Base-by-base conservation (phyloP, 2,329 filamentous ascomycete genomes). In the Macrophomina tecta region DNA sequence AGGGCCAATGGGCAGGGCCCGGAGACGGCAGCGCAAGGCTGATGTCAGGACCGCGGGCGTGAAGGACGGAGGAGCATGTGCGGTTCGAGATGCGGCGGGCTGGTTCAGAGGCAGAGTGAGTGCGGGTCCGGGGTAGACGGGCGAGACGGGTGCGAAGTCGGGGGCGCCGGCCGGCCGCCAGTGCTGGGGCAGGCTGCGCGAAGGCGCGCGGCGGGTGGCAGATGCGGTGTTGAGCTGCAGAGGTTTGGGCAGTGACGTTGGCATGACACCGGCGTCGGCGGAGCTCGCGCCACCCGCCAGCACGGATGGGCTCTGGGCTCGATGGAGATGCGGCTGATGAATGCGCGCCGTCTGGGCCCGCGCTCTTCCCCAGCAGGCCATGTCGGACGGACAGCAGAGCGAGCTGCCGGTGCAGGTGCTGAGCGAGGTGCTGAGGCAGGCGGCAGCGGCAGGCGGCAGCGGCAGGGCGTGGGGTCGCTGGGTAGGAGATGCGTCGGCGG, bases 31-130 rank as follows among this genome's bases (percentile, higher is more conserved):
- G 51, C 16, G 30, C 51, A 48, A 34, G 32, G 52, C 32, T 48
- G 30, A 61, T 28, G 32, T n/a, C 42, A 38, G 34, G 9, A 49
- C 36, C 2, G 11, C 36, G 36, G 16, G 23, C 55, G 42, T 30
- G 58, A 62, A 61, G 56, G 42, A 61, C 48, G 28, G 56, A 34
- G 30, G 42, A 51, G 38, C 53, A 58, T 45, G 11, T n/a, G 18
- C 36, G 53, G 16, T 18, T 36, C 28, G 30, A 48, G 56, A 61
- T 16, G 7, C 6, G 14, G 34, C 40, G 16, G 56, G 40, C 56
- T 60, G 32, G 23, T 11, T 61, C 56, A 48, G 16, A 23, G 16
- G 28, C 5, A 5, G 23, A 9, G 38, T 38, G 23, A 9, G 38
- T 38, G 38, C 23, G 23, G 23, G 23, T 2, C 36, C 36, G 36